Conservation (phyloP, 2,329 filamentous ascomycete species). For the Endothia cerciana region DNA sequence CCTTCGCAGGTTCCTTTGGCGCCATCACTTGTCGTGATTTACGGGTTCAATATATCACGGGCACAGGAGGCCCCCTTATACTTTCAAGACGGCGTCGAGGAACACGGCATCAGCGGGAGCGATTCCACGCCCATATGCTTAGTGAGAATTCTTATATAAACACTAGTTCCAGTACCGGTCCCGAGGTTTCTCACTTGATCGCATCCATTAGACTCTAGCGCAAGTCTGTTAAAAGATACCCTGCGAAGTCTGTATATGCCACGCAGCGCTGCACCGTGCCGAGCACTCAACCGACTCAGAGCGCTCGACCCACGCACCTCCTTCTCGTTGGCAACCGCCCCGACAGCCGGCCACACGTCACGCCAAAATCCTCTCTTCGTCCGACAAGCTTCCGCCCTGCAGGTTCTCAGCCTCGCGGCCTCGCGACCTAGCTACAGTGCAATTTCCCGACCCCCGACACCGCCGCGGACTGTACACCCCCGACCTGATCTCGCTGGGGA, state of each 20-base stretch:
- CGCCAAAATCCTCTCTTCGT: neutral
- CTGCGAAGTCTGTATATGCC: no score
- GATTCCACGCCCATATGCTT: neutral
- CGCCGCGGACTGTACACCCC: neutral
- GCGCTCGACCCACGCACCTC: no score
- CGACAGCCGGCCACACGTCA: neutral
- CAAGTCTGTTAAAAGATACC: no score
- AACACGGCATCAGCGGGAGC: neutral
- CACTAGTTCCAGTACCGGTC: neutral
- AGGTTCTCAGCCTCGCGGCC: neutral
- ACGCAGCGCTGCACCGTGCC: no score
- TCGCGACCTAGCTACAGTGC: neutral
- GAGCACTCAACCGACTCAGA: neutral
- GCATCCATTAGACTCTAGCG: no score
- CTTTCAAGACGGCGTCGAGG: slow-evolving; percentile 1
- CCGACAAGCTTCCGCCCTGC: neutral
- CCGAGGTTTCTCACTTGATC: neutral
- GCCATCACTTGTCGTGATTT: neutral
- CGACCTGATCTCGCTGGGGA: no score
- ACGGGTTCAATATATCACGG: neutral
- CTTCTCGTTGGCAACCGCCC: neutral
- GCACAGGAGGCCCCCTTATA: slow-evolving; percentile 3
- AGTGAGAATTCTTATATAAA: neutral
- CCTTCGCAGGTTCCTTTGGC: neutral
- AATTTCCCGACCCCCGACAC: neutral